Conservation (phyloP, 345 rosid genomes). For the Dovyalis caffra region DNA sequence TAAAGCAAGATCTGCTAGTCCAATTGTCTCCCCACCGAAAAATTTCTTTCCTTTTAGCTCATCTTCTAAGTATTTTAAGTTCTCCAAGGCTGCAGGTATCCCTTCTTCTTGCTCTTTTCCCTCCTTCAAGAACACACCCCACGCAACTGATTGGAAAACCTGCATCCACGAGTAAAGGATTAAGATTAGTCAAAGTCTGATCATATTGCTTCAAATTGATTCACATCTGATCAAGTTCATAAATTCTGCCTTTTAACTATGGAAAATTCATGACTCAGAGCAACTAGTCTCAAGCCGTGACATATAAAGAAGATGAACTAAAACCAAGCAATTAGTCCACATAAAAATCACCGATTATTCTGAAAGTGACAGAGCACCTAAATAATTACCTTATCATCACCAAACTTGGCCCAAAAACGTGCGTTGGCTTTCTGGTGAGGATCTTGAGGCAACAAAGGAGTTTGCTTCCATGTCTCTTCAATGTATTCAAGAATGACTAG, state of each 20-base stretch:
- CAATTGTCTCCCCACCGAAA: constrained; percentile 16
- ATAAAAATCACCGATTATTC: background rate
- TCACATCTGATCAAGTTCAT: too few species aligned
- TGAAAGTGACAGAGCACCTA: background rate
- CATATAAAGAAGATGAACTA: too few species aligned
- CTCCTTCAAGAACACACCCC: background rate
- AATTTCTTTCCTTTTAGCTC: constrained; percentile 11
- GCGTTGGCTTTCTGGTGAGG: background rate
- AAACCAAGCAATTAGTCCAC: background rate
- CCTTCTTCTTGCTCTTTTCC: constrained; percentile 11
- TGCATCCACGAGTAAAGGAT: background rate
- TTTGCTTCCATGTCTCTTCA: constrained; percentile 11
- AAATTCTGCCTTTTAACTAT: too few species aligned
- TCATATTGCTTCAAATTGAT: too few species aligned
- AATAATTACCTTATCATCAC: constrained; percentile 6
- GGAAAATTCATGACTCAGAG: too few species aligned
- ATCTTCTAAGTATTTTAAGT: constrained; percentile 3
- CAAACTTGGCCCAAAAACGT: constrained; percentile 11
- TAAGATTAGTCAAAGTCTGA: too few species aligned
- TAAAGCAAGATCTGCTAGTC: constrained; percentile 12
- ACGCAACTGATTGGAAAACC: background rate
- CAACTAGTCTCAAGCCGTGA: too few species aligned
- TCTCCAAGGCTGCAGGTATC: background rate
- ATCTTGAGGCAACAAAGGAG: constrained; percentile 8
- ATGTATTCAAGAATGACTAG: constrained; percentile 11